A percentile compares a stretch with the other conserved stretches of the same genome.
These are phyloP conservation scores for Umbelopsis ramanniana DNA, from an alignment of 192 early-diverging fungal species.

Conservation along the genomic window DNA sequence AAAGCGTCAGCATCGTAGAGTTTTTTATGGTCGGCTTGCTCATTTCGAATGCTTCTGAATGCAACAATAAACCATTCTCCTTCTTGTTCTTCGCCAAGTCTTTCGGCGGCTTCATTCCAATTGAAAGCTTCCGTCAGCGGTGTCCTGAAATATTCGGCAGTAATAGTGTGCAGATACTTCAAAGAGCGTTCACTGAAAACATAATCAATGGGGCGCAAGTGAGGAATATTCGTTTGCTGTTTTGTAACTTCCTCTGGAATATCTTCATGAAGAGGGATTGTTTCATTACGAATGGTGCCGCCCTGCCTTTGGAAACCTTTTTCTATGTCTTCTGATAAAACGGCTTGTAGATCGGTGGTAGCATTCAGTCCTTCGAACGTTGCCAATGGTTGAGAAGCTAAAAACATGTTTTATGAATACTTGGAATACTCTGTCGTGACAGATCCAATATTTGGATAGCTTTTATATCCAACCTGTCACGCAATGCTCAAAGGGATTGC, in stretches of 20 bases:
- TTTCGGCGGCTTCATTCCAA: slow-evolving; percentile 46
- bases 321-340: background rate
- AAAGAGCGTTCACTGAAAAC: slow-evolving; percentile 32
- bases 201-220: slow-evolving; percentile 38
- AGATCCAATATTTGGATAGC: background rate
- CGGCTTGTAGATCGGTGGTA: background rate
- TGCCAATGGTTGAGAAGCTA: background rate
- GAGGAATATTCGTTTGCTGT: background rate
- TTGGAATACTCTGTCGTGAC: background rate
- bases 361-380: background rate
- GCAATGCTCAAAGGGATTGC: background rate
- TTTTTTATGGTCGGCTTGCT: slow-evolving; percentile 37
- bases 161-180: slow-evolving; percentile 30
- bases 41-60: slow-evolving; percentile 48
- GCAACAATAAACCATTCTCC: slow-evolving; percentile 56
- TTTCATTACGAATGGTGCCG: slow-evolving; percentile 2
- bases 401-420: background rate
- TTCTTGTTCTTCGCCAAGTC: slow-evolving; percentile 31
- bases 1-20: slow-evolving; percentile 51
- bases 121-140: slow-evolving; percentile 43
- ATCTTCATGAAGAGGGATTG: background rate
- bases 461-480: background rate
- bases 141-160: slow-evolving; percentile 34
- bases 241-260: background rate
- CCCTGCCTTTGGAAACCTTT: background rate